Evolutionary conservation across 1,284 basidiomycete genomes (phyloP).

Genomic region (Ceratobasidium sp.): DNA sequence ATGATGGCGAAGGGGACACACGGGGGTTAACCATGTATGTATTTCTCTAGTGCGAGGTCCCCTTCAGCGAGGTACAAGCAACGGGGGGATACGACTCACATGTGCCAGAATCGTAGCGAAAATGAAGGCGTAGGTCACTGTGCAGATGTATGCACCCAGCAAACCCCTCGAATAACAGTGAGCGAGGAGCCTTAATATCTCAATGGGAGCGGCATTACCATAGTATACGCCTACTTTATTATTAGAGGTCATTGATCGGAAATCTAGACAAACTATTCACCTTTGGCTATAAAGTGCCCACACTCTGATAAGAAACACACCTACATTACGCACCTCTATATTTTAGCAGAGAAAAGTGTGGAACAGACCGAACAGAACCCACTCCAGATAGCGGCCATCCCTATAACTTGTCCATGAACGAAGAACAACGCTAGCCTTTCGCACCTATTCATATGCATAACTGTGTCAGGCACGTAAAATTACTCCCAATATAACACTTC

Average conservation of each 20-base stretch:
- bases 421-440: background rate
- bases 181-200: no score
- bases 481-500: background rate
- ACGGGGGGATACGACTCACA: background rate
- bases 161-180: no score
- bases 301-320: constrained; percentile 1
- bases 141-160: background rate
- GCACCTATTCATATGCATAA: constrained; percentile 1
- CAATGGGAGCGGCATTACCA: background rate
- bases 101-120: background rate
- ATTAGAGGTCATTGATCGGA: background rate
- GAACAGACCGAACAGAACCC: background rate
- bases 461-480: background rate
- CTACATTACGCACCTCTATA: background rate
- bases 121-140: background rate
- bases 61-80: background rate
- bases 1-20: background rate
- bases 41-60: background rate
- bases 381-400: constrained; percentile 10
- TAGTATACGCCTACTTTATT: background rate
- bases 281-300: constrained; percentile 20
- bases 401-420: background rate
- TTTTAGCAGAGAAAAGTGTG: background rate
- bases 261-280: background rate
- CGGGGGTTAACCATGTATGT: constrained; percentile 5